These are phyloP conservation scores for Serendipita vermifera DNA, from an alignment of 768 basidiomycete species.

Conservation along the genomic window DNA sequence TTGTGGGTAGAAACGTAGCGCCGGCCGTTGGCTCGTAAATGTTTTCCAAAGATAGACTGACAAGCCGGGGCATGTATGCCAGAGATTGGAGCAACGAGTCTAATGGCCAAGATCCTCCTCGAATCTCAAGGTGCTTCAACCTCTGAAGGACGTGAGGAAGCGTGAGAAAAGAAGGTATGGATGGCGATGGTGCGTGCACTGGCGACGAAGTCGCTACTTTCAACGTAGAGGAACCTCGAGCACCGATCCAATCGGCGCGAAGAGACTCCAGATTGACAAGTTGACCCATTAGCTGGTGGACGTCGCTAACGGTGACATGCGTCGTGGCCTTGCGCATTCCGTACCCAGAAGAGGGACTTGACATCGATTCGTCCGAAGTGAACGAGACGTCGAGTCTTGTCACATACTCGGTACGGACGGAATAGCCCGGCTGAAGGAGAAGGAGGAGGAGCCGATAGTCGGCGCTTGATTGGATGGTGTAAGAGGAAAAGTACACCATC, in stretches of 20 bases:
- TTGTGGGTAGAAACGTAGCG: neutral
- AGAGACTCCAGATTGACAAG: neutral
- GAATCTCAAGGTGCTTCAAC: neutral
- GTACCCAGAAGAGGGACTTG: neutral
- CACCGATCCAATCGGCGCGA: neutral
- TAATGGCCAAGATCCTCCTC: slow-evolving; percentile 2
- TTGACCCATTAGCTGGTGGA: neutral
- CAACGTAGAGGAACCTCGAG: neutral
- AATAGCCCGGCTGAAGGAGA: neutral
- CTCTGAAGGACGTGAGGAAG: neutral
- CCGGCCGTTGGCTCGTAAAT: neutral
- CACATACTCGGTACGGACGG: neutral
- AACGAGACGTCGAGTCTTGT: neutral
- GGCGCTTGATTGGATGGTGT: neutral
- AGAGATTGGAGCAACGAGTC: neutral
- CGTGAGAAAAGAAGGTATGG: neutral
- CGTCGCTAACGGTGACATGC: slow-evolving; percentile 2
- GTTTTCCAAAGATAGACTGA: neutral
- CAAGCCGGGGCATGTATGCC: neutral
- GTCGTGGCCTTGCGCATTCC: neutral
- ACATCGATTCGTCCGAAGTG: neutral
- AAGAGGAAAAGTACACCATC: neutral
- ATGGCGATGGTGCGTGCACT: neutral
- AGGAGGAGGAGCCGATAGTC: neutral
- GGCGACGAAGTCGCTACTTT: neutral